Conservation (phyloP, 495 filamentous ascomycete genomes). For the Penicillium goetzii region DNA sequence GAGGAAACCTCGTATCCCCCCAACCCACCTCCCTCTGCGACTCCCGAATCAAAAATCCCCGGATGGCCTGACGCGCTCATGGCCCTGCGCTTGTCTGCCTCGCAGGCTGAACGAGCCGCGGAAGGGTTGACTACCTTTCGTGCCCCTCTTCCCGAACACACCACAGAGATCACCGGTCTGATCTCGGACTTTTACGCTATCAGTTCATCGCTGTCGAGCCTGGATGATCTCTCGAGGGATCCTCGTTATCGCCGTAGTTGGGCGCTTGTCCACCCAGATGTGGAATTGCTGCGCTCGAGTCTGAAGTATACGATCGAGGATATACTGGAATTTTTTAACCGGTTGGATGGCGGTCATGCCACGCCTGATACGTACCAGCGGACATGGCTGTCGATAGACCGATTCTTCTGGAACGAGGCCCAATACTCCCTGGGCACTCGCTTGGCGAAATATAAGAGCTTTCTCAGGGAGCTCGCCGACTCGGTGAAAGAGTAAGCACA, state of each 20-base stretch:
- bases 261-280: constrained; percentile 43
- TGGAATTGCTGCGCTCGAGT: constrained; percentile 50
- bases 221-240: constrained; percentile 45
- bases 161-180: constrained; percentile 57
- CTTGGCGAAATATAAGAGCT: constrained; percentile 57
- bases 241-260: constrained; percentile 40
- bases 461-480: constrained; percentile 53
- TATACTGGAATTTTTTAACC: constrained; percentile 54
- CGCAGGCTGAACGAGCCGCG: constrained; percentile 57
- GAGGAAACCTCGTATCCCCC: constrained; percentile 5
- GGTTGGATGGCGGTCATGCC: constrained; percentile 41
- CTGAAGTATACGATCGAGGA: constrained; percentile 58
- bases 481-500: constrained; percentile 49
- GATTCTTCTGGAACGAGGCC: constrained; percentile 56
- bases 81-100: constrained; percentile 54
- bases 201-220: constrained; percentile 50
- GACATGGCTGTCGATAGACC: constrained; percentile 57
- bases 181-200: constrained; percentile 61
- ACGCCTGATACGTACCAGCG: constrained; percentile 47
- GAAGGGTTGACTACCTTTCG: constrained; percentile 56
- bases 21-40: constrained; percentile 8
- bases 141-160: constrained; percentile 53
- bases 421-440: constrained; percentile 52
- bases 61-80: constrained; percentile 40
- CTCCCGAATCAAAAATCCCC: constrained; percentile 10